Conservation (phyloP, 306 rosid genomes). For the Vachellia pachyceras region DNA sequence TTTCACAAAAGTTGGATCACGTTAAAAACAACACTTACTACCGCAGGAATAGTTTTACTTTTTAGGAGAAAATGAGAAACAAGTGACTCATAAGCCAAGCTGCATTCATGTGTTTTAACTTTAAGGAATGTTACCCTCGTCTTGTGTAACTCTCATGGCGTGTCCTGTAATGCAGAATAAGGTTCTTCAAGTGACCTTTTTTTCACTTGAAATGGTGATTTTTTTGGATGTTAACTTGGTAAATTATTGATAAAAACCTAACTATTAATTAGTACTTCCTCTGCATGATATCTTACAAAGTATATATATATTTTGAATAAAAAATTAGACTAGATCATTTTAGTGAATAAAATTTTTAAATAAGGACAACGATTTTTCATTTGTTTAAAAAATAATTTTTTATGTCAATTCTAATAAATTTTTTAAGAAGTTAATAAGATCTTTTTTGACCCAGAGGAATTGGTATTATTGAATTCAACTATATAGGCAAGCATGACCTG, state of each 20-base stretch:
- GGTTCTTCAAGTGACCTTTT: not conserved
- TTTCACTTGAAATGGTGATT: not conserved
- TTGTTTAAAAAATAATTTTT: no score
- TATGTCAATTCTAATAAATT: not conserved
- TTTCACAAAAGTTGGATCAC: not conserved
- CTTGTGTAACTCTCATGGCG: not conserved
- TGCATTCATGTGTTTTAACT: slow-evolving; percentile 14
- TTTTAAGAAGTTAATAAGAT: not conserved
- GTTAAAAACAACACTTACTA: not conserved
- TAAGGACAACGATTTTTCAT: no score
- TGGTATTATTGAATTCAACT: not conserved
- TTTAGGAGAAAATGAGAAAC: not conserved
- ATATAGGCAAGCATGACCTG: not conserved
- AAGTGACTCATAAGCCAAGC: not conserved
- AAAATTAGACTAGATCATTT: no score
- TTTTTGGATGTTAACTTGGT: not conserved
- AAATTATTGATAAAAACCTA: no score
- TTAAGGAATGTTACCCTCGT: not conserved
- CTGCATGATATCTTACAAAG: no score
- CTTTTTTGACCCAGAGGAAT: not conserved
- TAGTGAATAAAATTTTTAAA: no score
- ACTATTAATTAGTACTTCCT: no score
- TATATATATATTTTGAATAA: no score
- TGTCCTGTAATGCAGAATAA: not conserved
- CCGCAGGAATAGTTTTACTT: not conserved